A percentile compares a stretch with the other conserved stretches of the same genome.
Evolutionary conservation across 2,329 filamentous ascomycete genomes (phyloP).

Genomic region (Cyphellophora attinorum): DNA sequence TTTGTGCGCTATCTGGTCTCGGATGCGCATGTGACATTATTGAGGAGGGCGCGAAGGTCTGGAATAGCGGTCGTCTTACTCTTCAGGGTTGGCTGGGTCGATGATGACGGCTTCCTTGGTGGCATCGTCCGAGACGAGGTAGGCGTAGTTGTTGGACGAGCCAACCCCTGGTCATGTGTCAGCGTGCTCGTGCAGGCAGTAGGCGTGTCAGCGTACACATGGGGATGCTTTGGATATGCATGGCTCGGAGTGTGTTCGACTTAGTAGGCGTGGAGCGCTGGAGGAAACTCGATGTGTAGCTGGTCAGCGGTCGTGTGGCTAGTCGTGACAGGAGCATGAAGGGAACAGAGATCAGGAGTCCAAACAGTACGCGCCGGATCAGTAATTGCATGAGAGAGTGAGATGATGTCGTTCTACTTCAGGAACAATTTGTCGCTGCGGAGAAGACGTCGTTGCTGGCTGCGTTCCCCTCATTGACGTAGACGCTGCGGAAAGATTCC

Average conservation of each 20-base stretch:
- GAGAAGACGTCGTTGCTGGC: no score
- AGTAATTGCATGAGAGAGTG: no score
- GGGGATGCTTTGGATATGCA: conserved; percentile 45
- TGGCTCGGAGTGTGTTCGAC: conserved; percentile 17
- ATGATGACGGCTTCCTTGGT: conserved; percentile 42
- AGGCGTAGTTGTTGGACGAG: conserved; percentile 41
- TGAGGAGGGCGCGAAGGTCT: not conserved
- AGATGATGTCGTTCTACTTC: no score
- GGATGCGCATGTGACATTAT: no score
- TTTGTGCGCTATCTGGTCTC: no score
- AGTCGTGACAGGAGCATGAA: conserved; percentile 15
- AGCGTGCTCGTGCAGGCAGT: not conserved
- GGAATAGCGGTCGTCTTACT: conserved; percentile 26
- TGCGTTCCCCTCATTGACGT: no score
- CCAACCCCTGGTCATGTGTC: conserved; percentile 22
- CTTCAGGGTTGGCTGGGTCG: conserved; percentile 41
- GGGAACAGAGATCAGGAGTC: not conserved
- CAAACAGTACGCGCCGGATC: no score
- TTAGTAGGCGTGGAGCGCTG: not conserved
- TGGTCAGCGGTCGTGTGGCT: conserved; percentile 1
- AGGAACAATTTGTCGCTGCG: no score
- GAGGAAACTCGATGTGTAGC: not conserved
- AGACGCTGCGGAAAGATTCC: no score
- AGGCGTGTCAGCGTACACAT: conserved; percentile 35
- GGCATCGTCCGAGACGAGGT: conserved; percentile 39